Evolutionary conservation across 164 flowering plant genomes (phyloP).

Genomic region (Kingdonia uniflora): DNA sequence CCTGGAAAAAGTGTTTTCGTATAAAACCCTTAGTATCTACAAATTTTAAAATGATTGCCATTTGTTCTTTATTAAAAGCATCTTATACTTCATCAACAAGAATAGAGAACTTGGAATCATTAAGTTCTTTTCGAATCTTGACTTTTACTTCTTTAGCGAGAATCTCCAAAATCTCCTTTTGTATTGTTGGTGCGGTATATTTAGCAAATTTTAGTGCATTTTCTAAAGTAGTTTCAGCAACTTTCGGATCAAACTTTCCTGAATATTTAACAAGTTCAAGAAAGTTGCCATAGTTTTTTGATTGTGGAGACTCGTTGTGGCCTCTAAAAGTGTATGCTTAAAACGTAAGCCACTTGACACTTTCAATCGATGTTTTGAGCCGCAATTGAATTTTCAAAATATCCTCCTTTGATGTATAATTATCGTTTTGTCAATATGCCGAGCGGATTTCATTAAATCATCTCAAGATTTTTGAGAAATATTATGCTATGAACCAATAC

Average conservation of each 20-base stretch:
- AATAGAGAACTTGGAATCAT: constrained; percentile 13
- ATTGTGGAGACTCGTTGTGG: constrained; percentile 3
- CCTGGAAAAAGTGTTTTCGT: constrained; percentile 5
- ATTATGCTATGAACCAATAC: background rate
- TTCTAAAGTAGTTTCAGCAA: no score
- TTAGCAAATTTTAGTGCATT: constrained; percentile 8
- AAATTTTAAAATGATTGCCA: constrained; percentile 14
- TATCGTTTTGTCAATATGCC: constrained; percentile 3
- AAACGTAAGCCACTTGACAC: constrained; percentile 1
- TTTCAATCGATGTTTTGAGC: background rate
- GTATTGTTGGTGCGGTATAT: constrained; percentile 9
- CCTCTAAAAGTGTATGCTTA: constrained; percentile 13
- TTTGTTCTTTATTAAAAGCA: constrained; percentile 12
- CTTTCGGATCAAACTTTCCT: no score
- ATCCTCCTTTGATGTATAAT: background rate
- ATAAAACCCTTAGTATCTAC: constrained; percentile 12
- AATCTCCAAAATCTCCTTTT: constrained; percentile 13
- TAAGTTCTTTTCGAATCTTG: constrained; percentile 2
- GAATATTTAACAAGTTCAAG: background rate
- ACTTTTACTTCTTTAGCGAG: constrained; percentile 4
- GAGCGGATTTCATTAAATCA: background rate
- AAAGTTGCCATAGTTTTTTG: constrained; percentile 10
- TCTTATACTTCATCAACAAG: constrained; percentile 16
- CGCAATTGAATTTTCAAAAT: constrained; percentile 2
- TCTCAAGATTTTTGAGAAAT: background rate